phyloP scores from a whole-genome alignment of 306 rosid genomes.

The Mimosa pudica region DNA sequence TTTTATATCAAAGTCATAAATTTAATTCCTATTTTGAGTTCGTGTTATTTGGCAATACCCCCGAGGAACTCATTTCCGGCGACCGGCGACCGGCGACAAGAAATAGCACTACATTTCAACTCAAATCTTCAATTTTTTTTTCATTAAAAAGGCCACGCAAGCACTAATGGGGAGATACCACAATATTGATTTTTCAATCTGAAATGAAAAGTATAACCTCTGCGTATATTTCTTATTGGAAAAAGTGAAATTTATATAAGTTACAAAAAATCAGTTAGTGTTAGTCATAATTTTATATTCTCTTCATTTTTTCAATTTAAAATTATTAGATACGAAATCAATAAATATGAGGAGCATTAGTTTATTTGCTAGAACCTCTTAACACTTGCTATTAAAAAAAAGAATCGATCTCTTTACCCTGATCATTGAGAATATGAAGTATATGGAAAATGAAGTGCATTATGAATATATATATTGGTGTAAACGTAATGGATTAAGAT shows the following conservation, averaged over 20 bases:
- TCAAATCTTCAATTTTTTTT: background rate
- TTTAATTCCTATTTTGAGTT: background rate
- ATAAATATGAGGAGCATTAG: background rate
- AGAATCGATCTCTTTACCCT: too few relatives aligned
- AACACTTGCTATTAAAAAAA: too few relatives aligned
- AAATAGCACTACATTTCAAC: background rate
- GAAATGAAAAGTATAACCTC: background rate
- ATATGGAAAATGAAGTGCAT: too few relatives aligned
- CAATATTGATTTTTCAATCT: too few relatives aligned
- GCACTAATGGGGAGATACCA: too few relatives aligned
- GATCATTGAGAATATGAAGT: too few relatives aligned
- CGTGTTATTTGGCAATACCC: background rate
- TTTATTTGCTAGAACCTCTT: background rate
- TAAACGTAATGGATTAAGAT: constrained; percentile 33
- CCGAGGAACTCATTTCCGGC: background rate
- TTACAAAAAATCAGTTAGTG: background rate
- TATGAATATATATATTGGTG: background rate
- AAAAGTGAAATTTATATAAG: background rate
- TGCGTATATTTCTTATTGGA: background rate
- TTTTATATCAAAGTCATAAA: background rate
- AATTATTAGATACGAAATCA: background rate
- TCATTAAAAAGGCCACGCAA: too few relatives aligned
- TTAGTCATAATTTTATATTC: background rate
- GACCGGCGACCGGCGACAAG: background rate
- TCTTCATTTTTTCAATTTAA: background rate